A percentile compares a stretch with the other conserved stretches of the same genome.
Conservation (phyloP, 495 filamentous ascomycete species). For the Neurospora sp. region DNA sequence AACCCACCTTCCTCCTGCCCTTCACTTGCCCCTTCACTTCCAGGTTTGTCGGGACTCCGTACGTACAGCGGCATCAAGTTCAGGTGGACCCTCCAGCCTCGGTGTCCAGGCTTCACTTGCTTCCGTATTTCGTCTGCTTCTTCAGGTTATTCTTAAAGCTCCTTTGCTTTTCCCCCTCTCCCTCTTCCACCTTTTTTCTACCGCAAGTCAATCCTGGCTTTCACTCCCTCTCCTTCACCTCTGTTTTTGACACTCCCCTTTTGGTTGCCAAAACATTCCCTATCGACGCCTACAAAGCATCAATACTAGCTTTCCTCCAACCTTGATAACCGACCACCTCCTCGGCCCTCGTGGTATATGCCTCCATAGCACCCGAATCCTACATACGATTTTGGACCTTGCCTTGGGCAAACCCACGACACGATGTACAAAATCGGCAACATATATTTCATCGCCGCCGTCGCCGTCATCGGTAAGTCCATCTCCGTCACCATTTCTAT, state of each 20-base stretch:
- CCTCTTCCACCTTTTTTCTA: neutral
- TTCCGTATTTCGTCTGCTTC: neutral
- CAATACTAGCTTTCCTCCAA: neutral
- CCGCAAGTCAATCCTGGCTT: neutral
- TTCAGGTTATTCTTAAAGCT: neutral
- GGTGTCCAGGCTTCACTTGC: neutral
- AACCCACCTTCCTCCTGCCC: neutral
- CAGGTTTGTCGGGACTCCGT: neutral
- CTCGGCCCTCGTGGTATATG: neutral
- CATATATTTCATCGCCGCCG: slow-evolving; percentile 63
- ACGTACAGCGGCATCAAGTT: neutral
- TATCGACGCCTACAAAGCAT: neutral
- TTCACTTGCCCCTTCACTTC: neutral
- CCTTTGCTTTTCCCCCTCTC: neutral
- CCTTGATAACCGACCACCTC: neutral
- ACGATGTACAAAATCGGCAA: slow-evolving; percentile 50
- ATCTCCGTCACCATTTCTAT: neutral
- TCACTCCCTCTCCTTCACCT: neutral
- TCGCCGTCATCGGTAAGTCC: slow-evolving; percentile 51
- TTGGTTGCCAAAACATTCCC: neutral
- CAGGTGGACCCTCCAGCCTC: neutral
- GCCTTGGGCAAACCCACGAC: slow-evolving; percentile 1
- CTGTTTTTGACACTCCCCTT: neutral
- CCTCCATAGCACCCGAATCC: neutral
- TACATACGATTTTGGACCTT: neutral